A percentile compares a stretch with the other conserved stretches of the same genome.
Conservation (phyloP, 305 asterid species). For the Rubia tinctorum region DNA sequence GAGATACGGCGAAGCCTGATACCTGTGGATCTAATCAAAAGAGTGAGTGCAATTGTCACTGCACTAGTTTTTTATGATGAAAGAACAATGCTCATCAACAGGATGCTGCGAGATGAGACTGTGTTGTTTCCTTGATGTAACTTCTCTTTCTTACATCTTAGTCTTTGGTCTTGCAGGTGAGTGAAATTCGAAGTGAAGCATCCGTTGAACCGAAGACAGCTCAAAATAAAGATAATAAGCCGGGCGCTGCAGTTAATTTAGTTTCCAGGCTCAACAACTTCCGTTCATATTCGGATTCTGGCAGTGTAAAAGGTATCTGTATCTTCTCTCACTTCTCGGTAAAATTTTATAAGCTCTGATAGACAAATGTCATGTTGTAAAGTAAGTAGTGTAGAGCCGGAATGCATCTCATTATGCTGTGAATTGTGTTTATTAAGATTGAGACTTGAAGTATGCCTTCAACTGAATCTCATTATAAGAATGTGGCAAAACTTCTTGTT, state of each 20-base stretch:
- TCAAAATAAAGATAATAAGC: constrained; percentile 67
- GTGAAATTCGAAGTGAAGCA: constrained; percentile 57
- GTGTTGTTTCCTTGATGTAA: not conserved
- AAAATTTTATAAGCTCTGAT: not conserved
- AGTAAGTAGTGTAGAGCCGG: constrained; percentile 36
- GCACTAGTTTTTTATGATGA: not conserved
- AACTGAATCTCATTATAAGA: not conserved
- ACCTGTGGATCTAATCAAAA: constrained; percentile 75
- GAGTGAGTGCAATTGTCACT: constrained; percentile 42
- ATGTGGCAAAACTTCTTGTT: not conserved
- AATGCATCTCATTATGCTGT: not conserved
- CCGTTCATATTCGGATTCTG: constrained; percentile 73
- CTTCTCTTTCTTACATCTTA: not conserved
- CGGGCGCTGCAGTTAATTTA: constrained; percentile 68
- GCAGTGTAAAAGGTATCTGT: constrained; percentile 58
- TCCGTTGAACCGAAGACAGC: constrained; percentile 42
- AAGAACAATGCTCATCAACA: not conserved
- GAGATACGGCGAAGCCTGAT: constrained; percentile 69
- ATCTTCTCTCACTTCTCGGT: not conserved
- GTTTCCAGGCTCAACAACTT: constrained; percentile 74
- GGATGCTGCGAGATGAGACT: not conserved
- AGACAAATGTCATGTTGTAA: not conserved
- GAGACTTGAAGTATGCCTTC: not conserved
- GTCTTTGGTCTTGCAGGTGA: constrained; percentile 49
- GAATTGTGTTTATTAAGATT: not conserved